Conservation (phyloP, 176 grass and related monocot genomes). For the Ensete glaucum region DNA sequence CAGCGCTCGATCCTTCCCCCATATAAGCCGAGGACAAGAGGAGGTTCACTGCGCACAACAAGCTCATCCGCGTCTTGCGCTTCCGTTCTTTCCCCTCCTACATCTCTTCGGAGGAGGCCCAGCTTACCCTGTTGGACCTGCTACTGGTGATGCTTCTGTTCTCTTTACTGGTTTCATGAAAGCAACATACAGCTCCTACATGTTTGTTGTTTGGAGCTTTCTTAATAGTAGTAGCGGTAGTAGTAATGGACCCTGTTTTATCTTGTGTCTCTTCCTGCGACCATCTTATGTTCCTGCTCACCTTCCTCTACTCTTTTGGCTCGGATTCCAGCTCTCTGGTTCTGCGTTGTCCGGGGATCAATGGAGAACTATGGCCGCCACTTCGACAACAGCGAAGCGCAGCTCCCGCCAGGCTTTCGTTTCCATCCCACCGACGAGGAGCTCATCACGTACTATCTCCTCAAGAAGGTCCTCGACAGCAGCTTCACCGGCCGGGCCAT, state of each 20-base stretch:
- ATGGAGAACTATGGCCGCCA: slow-evolving; percentile 19
- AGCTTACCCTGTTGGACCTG: neutral
- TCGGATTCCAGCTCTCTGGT: neutral
- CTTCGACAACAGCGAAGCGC: slow-evolving; percentile 21
- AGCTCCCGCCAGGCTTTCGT: slow-evolving; percentile 75
- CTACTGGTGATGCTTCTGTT: neutral
- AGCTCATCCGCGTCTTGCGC: neutral
- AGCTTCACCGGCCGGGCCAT: slow-evolving; percentile 75
- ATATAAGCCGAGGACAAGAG: neutral
- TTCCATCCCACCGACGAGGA: slow-evolving; percentile 99
- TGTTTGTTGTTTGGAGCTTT: no score
- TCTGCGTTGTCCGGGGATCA: no score
- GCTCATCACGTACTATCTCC: slow-evolving; percentile 80
- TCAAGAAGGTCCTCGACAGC: slow-evolving; percentile 64
- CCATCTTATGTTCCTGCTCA: no score
- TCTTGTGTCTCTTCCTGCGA: no score
- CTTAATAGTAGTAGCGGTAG: no score
- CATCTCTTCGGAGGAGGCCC: neutral
- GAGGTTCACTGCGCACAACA: neutral
- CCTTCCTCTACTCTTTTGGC: neutral
- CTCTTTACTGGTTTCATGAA: neutral
- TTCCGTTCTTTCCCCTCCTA: neutral
- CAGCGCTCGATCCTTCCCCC: neutral
- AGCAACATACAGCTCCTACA: no score
- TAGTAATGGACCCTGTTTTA: no score